Evolutionary conservation across 805 yeast species (phyloP).

Genomic region (Wickerhamomyces pijperi): DNA sequence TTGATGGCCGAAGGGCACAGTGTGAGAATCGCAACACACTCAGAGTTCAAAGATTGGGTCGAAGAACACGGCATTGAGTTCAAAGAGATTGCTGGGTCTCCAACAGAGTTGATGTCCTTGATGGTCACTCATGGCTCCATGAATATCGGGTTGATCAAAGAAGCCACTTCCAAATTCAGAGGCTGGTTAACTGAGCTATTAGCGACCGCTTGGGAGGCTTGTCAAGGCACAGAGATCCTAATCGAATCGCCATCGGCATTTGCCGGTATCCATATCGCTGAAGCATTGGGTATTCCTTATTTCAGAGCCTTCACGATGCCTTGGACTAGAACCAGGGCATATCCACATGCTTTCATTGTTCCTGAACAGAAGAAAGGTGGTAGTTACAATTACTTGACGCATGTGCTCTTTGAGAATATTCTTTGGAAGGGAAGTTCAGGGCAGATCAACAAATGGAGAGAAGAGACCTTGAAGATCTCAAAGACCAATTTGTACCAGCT

Average conservation of each 20-base stretch:
- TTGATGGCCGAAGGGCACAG: conserved; percentile 70
- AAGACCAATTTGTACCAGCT: conserved; percentile 59
- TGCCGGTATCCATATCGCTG: conserved; percentile 94
- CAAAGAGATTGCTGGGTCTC: conserved; percentile 79
- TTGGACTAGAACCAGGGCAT: conserved; percentile 92
- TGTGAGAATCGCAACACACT: conserved; percentile 79
- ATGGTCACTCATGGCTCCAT: conserved; percentile 89
- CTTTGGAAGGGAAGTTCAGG: conserved; percentile 88
- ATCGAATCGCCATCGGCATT: conserved; percentile 95
- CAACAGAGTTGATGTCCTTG: conserved; percentile 80
- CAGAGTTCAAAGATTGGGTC: conserved; percentile 73
- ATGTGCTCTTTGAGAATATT: conserved; percentile 84
- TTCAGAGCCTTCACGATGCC: conserved; percentile 97
- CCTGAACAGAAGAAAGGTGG: conserved; percentile 93
- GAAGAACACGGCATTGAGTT: conserved; percentile 55
- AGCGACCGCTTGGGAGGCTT: conserved; percentile 72
- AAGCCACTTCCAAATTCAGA: conserved; percentile 70
- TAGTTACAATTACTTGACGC: conserved; percentile 83
- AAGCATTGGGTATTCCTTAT: conserved; percentile 80
- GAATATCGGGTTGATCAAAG: conserved; percentile 71
- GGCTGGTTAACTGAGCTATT: conserved; percentile 76
- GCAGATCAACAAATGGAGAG: conserved; percentile 85
- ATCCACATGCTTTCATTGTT: conserved; percentile 92
- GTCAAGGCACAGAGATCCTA: conserved; percentile 68
- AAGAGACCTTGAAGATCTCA: conserved; percentile 47